These are phyloP conservation scores for Evernia prunastri DNA, from an alignment of 495 filamentous ascomycete species.

Conservation along the genomic window DNA sequence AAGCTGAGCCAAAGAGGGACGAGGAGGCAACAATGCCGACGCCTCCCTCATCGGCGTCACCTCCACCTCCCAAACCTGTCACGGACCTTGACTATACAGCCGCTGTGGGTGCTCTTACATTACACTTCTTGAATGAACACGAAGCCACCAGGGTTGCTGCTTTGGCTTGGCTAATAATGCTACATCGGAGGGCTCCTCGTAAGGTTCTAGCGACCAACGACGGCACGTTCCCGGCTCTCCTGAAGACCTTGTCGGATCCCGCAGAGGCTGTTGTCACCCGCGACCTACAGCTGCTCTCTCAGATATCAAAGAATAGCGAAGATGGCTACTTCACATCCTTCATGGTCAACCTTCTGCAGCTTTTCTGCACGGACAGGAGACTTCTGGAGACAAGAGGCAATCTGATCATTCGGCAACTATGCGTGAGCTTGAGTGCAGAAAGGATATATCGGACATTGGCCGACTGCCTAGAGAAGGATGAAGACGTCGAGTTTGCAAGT, in stretches of 20 bases:
- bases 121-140: constrained; percentile 93
- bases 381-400: constrained; percentile 90
- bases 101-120: constrained; percentile 87
- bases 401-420: constrained; percentile 91
- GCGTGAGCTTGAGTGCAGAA: constrained; percentile 84
- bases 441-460: constrained; percentile 94
- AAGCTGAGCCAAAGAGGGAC: constrained; percentile 27
- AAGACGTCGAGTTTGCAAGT: constrained; percentile 95
- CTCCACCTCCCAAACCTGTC: constrained; percentile 43
- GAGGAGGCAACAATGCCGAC: constrained; percentile 40
- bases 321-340: constrained; percentile 96
- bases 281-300: constrained; percentile 88
- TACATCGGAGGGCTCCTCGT: constrained; percentile 87
- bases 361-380: constrained; percentile 89
- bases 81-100: constrained; percentile 91
- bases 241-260: constrained; percentile 95
- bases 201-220: constrained; percentile 96
- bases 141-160: constrained; percentile 92
- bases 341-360: constrained; percentile 92
- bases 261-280: constrained; percentile 93
- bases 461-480: constrained; percentile 95
- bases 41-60: constrained; percentile 40
- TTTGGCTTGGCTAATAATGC: constrained; percentile 93
- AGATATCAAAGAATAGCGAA: constrained; percentile 93
- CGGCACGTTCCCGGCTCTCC: constrained; percentile 89